Conservation (phyloP, 257 asterid genomes). For the Nemophila menziesii region DNA sequence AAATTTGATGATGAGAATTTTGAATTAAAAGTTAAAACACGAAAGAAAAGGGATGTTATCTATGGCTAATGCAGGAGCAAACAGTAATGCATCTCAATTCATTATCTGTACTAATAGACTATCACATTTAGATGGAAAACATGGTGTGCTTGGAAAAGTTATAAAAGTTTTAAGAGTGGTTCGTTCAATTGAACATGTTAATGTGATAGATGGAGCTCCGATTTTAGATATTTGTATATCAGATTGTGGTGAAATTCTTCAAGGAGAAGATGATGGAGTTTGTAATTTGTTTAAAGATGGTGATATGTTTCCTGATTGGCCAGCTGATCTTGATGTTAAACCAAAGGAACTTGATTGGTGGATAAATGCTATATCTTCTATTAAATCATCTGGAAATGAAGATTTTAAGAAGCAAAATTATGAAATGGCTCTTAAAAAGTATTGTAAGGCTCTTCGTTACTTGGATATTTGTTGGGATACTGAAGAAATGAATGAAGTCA, state of each 20-base stretch:
- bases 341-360: slow-evolving; percentile 29
- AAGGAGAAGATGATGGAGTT: slow-evolving; percentile 28
- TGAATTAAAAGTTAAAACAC: slow-evolving; percentile 26
- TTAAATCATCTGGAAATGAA: slow-evolving; percentile 30
- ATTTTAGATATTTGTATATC: slow-evolving; percentile 31
- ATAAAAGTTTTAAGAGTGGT: slow-evolving; percentile 56
- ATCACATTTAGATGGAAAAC: slow-evolving; percentile 46
- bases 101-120: slow-evolving; percentile 22
- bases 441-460: slow-evolving; percentile 24
- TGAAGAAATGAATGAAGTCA: slow-evolving; percentile 19
- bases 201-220: slow-evolving; percentile 28
- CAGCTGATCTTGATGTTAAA: slow-evolving; percentile 24
- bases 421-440: slow-evolving; percentile 30
- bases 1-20: slow-evolving; percentile 35
- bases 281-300: slow-evolving; percentile 32
- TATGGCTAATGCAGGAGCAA: slow-evolving; percentile 31
- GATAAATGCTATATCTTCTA: slow-evolving; percentile 20
- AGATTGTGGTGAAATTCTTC: slow-evolving; percentile 69
- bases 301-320: slow-evolving; percentile 30
- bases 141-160: slow-evolving; percentile 69
- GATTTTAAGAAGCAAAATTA: slow-evolving; percentile 25
- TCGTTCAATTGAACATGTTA: slow-evolving; percentile 49
- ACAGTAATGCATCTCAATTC: slow-evolving; percentile 27
- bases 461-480: slow-evolving; percentile 27
- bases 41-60: slow-evolving; percentile 35